phyloP scores from a whole-genome alignment of 2,329 filamentous ascomycete genomes.

The Fusarium solani-melongenae region DNA sequence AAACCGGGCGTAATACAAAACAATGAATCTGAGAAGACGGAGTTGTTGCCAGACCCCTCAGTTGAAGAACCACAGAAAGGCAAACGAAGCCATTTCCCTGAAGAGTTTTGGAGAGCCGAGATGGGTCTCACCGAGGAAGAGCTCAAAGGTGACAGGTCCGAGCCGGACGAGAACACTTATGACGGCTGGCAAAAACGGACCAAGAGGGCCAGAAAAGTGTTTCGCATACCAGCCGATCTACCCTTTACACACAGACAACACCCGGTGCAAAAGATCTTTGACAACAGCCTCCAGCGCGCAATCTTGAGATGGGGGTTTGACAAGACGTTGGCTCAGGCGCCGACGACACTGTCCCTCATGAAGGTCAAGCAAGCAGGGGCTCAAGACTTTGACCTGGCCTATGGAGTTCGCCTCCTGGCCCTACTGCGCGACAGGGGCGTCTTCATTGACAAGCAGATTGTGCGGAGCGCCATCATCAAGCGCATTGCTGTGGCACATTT shows the following conservation, averaged over 20 bases:
- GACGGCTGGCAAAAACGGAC: neutral
- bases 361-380: slow-evolving; percentile 16
- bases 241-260: slow-evolving; percentile 55
- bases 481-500: slow-evolving; percentile 46
- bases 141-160: neutral
- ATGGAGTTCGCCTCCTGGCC: slow-evolving; percentile 51
- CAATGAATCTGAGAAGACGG: neutral
- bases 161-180: neutral
- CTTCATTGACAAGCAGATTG: slow-evolving; percentile 47
- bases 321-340: slow-evolving; percentile 44
- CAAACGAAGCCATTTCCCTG: slow-evolving; percentile 28
- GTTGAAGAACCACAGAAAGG: slow-evolving; percentile 12
- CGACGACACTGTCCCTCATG: slow-evolving; percentile 23
- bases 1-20: neutral
- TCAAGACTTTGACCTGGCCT: slow-evolving; percentile 48
- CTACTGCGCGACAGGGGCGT: slow-evolving; percentile 50
- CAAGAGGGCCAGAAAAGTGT: neutral
- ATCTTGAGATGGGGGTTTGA: slow-evolving; percentile 61
- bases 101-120: slow-evolving; percentile 39
- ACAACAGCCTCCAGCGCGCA: slow-evolving; percentile 50
- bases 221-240: slow-evolving; percentile 54
- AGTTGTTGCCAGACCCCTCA: slow-evolving; percentile 16
- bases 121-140: slow-evolving; percentile 26
- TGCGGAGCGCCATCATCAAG: slow-evolving; percentile 44
- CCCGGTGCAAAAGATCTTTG: slow-evolving; percentile 60